Evolutionary conservation across 2,329 filamentous ascomycete species (phyloP).

Genomic region (Paraphoma sp.): DNA sequence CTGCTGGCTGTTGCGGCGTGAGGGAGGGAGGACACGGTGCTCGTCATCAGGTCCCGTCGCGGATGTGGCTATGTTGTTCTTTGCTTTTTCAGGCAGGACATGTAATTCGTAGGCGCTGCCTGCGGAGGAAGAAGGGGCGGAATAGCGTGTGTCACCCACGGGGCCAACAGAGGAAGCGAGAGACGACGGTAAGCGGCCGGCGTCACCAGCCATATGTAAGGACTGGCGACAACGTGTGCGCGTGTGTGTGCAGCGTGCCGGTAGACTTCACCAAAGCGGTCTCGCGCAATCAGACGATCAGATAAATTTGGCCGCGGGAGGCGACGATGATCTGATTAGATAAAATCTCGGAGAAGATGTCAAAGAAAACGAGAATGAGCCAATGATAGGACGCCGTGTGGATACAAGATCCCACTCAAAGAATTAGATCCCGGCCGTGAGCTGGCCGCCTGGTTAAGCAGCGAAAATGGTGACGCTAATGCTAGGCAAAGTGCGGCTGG

Average conservation of each 20-base stretch:
- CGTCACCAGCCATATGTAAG: slow-evolving; percentile 34
- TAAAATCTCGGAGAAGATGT: slow-evolving; percentile 2
- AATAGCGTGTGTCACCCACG: slow-evolving; percentile 27
- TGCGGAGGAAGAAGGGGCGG: slow-evolving; percentile 21
- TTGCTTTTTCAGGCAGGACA: slow-evolving; percentile 34
- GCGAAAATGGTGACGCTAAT: slow-evolving; percentile 4
- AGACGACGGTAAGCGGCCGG: slow-evolving; percentile 18
- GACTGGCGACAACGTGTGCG: slow-evolving; percentile 22
- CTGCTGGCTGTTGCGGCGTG: slow-evolving; percentile 7
- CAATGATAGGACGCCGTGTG: background rate
- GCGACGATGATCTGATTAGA: slow-evolving; percentile 35
- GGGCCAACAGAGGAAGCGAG: slow-evolving; percentile 27
- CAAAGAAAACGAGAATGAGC: background rate
- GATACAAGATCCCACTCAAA: background rate
- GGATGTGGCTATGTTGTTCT: slow-evolving; percentile 28
- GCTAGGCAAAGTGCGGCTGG: slow-evolving; percentile 8
- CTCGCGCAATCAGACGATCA: slow-evolving; percentile 37
- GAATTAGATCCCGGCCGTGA: background rate
- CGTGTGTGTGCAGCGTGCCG: slow-evolving; percentile 16
- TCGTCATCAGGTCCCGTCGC: slow-evolving; percentile 38
- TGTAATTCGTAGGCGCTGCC: slow-evolving; percentile 42
- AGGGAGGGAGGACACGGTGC: slow-evolving; percentile 19
- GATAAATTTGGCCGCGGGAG: slow-evolving; percentile 22
- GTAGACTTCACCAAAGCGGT: slow-evolving; percentile 23
- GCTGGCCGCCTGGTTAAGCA: background rate